Conservation (phyloP, 2,329 filamentous ascomycete species). For the Diaporthe vaccinii region DNA sequence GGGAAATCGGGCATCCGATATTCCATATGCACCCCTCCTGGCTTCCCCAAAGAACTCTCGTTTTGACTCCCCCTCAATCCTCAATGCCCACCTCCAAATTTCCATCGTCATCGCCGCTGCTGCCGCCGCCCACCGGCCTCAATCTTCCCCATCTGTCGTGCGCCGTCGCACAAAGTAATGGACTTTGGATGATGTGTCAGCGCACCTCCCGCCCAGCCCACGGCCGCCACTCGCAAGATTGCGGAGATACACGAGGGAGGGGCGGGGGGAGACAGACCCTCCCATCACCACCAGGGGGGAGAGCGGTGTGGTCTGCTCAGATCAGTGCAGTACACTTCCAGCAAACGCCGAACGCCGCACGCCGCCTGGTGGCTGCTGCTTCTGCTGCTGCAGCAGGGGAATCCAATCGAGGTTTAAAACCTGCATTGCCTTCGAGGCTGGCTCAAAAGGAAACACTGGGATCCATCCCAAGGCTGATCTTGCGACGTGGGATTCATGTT, state of each 20-base stretch:
- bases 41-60: background rate
- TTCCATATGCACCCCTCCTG: background rate
- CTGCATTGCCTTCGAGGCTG: slow-evolving; percentile 6
- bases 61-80: background rate
- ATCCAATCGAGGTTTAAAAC: slow-evolving; percentile 21
- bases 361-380: background rate
- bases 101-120: slow-evolving; percentile 21
- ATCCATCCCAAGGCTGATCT: background rate
- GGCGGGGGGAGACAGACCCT: background rate
- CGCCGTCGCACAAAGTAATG: slow-evolving; percentile 26
- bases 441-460: background rate
- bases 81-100: background rate
- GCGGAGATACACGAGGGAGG: slow-evolving; percentile 5
- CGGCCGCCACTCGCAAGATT: slow-evolving; percentile 24
- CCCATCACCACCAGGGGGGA: background rate
- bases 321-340: background rate
- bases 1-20: slow-evolving; percentile 29
- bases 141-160: slow-evolving; percentile 31
- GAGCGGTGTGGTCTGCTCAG: slow-evolving; percentile 11
- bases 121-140: slow-evolving; percentile 13
- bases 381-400: slow-evolving; percentile 22
- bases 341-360: background rate
- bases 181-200: slow-evolving; percentile 11
- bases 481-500: background rate
- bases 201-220: background rate